phyloP scores from a whole-genome alignment of 140 eudicot species.

The Anethum foeniculum region DNA sequence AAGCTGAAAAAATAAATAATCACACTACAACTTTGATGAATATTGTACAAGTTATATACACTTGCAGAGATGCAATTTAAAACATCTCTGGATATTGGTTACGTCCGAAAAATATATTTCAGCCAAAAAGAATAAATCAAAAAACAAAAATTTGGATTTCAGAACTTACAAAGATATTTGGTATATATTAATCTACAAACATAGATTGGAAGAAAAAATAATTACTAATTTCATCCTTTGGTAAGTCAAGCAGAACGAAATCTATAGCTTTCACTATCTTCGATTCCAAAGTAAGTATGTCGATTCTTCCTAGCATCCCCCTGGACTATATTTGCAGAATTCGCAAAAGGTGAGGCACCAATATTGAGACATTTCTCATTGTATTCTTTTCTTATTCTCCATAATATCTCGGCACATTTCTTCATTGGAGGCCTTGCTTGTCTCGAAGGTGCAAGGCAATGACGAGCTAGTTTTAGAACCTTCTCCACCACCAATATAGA shows the following conservation, averaged over 20 bases:
- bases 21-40: neutral
- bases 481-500: constrained; percentile 61
- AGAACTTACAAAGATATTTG: constrained; percentile 13
- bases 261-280: constrained; percentile 34
- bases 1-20: neutral
- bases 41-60: neutral
- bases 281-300: constrained; percentile 40
- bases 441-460: constrained; percentile 56
- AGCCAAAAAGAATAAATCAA: constrained; percentile 16
- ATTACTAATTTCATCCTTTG: neutral
- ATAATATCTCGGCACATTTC: constrained; percentile 57
- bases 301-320: constrained; percentile 35
- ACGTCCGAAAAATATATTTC: neutral
- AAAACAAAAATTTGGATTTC: neutral
- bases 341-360: constrained; percentile 21
- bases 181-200: neutral
- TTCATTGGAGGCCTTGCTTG: constrained; percentile 62
- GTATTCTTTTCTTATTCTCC: constrained; percentile 59
- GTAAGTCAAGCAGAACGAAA: constrained; percentile 38
- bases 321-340: constrained; percentile 37
- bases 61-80: neutral
- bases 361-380: constrained; percentile 27
- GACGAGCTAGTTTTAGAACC: constrained; percentile 54
- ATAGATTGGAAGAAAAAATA: neutral
- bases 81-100: neutral